Evolutionary conservation across 129 eudicot genomes (phyloP).

Genomic region (Silybum marianum): DNA sequence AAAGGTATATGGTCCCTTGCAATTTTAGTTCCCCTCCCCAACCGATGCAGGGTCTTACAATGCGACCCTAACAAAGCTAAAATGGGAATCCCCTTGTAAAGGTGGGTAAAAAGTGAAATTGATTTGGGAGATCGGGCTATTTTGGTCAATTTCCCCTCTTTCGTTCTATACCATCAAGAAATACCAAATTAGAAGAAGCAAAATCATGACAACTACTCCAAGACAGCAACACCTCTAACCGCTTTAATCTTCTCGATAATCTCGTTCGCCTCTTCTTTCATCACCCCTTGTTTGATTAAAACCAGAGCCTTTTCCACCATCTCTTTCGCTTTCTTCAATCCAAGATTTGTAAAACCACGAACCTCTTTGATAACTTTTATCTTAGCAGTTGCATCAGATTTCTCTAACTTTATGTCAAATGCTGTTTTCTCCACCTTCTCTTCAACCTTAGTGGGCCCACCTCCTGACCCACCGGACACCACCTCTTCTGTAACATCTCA

Average conservation of each 20-base stretch:
- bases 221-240: slow-evolving; percentile 71
- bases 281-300: slow-evolving; percentile 61
- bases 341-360: slow-evolving; percentile 63
- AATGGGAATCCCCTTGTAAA: too few species aligned
- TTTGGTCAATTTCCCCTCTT: too few species aligned
- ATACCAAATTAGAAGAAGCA: too few species aligned
- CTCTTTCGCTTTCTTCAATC: slow-evolving; percentile 77
- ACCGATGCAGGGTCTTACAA: too few species aligned
- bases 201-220: slow-evolving; percentile 44
- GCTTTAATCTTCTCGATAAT: slow-evolving; percentile 65
- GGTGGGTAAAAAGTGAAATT: too few species aligned
- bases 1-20: too few species aligned
- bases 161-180: too few species aligned
- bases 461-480: slow-evolving; percentile 49
- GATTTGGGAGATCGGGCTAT: too few species aligned
- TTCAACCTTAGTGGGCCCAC: slow-evolving; percentile 52
- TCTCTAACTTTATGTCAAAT: slow-evolving; percentile 70
- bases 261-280: slow-evolving; percentile 68
- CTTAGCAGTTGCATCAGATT: slow-evolving; percentile 59
- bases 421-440: slow-evolving; percentile 66
- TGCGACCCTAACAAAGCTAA: too few species aligned
- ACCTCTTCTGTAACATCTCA: too few species aligned
- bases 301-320: slow-evolving; percentile 63
- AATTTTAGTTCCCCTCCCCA: too few species aligned
- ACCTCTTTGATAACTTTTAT: slow-evolving; percentile 79